Conservation (phyloP, 352 stramenopile species). For the Phytophthora cactorum region DNA sequence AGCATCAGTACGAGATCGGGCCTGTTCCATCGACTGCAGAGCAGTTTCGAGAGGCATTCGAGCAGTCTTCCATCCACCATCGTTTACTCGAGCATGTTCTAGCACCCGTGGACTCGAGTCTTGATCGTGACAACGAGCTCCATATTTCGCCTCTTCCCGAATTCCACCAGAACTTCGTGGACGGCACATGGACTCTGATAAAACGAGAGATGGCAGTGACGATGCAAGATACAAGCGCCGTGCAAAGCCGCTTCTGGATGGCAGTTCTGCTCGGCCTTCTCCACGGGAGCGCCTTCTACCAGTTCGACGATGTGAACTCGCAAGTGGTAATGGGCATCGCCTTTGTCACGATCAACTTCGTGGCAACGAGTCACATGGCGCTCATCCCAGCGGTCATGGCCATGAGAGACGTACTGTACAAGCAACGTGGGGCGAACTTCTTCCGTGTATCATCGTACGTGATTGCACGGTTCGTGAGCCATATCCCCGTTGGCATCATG, state of each 20-base stretch:
- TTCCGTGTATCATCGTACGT: not conserved
- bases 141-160: not conserved
- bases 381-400: not conserved
- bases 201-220: not conserved
- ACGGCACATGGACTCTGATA: not conserved
- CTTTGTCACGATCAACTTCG: not conserved
- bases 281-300: not conserved
- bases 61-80: not conserved
- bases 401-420: not conserved
- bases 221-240: not conserved
- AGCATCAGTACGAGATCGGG: not conserved
- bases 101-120: not conserved
- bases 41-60: not conserved
- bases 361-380: not conserved
- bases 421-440: not conserved
- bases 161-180: not conserved
- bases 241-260: not conserved
- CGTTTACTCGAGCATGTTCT: not conserved
- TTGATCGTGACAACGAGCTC: not conserved
- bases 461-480: not conserved
- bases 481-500: constrained; percentile 10
- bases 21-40: not conserved
- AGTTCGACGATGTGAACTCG: not conserved
- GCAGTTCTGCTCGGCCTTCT: not conserved
- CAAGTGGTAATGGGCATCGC: not conserved